Conservation (phyloP, 257 asterid genomes). For the Jaltomata sinuosa region DNA sequence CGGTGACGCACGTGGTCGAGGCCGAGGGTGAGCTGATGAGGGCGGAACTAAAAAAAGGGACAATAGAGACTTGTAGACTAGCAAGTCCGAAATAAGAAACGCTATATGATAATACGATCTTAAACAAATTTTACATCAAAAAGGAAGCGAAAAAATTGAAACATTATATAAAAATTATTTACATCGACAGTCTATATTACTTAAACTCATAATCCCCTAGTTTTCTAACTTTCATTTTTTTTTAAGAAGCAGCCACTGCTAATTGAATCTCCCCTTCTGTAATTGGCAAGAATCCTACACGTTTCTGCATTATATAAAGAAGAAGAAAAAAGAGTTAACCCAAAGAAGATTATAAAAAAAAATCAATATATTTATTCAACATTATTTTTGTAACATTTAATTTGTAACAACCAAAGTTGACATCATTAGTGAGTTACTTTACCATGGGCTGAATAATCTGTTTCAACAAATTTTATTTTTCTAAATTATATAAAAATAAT, state of each 20-base stretch:
- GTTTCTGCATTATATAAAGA: constrained; percentile 44
- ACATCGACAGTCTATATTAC: background rate
- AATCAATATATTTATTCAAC: background rate
- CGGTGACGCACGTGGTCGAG: background rate
- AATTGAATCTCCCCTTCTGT: constrained; percentile 62
- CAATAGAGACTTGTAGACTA: background rate
- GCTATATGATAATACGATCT: background rate
- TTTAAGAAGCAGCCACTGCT: constrained; percentile 19
- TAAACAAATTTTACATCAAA: background rate
- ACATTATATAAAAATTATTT: background rate
- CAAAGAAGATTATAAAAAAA: background rate
- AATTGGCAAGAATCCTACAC: constrained; percentile 74
- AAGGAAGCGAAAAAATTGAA: background rate
- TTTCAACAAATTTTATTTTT: background rate
- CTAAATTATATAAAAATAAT: background rate
- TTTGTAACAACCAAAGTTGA: background rate
- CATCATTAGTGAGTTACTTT: background rate
- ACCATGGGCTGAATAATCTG: background rate
- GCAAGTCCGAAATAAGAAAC: background rate
- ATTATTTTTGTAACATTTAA: background rate
- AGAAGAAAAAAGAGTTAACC: background rate
- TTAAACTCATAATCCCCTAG: too few relatives aligned
- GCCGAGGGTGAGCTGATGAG: background rate
- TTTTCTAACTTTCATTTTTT: background rate
- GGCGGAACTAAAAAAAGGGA: background rate